Evolutionary conservation across 192 early-diverging fungal species (phyloP), one percentile per base, ranked within the genome.

Genomic region (Rhizophagus prolifer): DNA sequence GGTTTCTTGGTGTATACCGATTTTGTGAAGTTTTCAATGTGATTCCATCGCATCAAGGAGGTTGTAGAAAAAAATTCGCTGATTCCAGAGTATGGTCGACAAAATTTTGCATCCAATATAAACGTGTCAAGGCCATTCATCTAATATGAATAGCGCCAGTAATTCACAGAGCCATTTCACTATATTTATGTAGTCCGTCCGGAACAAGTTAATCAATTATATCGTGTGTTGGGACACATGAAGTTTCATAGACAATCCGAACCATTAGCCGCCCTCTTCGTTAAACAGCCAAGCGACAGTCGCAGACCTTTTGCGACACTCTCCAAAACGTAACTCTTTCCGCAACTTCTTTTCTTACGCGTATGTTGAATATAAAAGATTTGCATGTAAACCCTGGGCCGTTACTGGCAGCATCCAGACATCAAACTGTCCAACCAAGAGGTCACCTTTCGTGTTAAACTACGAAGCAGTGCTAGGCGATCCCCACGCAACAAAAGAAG

Each of bases 401-500:
- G 19, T 73, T 73, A 70, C n/a, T n/a, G n/a, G n/a, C n/a, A n/a
- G n/a, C n/a, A n/a, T n/a, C n/a, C n/a, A 4, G 68, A 46, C 68
- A 50, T 50, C 68, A 70, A 70, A n/a, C 68, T 70, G 41, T 70
- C 68, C 41, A 46, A 70, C 68, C 68, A 47, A 70, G 64, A 21
- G 14, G 14, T 23, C 9, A 25, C 46, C 44, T 25, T 70, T 70
- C 46, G 26, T 70, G 68, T 70, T 70, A 9, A 70, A 70, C 68
- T 70, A 31, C 68, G 44, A 70, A n/a, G 46, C 23, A 70, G 68
- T 1, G 2, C n/a, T 59, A 61, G 71, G 71, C 61, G 71, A 36
- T 60, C 19, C 54, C 71, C 58, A 73, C 61, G 58, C 71, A 73
- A 73, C 71, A 73, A 73, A 73, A 73, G 71, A 73, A 58, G 30